Conservation (phyloP, 2,329 filamentous ascomycete species). For the Lachnellula arida region DNA sequence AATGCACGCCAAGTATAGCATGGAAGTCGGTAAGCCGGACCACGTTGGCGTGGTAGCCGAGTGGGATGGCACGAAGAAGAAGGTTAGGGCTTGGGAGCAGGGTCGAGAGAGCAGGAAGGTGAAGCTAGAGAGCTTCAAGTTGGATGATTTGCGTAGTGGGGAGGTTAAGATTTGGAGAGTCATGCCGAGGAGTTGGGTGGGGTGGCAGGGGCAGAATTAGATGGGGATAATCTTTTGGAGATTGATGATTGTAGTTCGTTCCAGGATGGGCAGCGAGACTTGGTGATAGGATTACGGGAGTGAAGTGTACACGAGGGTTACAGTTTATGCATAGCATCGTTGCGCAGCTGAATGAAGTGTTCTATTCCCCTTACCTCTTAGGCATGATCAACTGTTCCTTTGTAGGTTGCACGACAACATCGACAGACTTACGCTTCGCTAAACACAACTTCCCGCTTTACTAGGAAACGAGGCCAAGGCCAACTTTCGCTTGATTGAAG, state of each 20-base stretch:
- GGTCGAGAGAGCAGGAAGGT: slow-evolving; percentile 90
- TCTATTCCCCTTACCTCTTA: not conserved
- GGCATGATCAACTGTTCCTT: no score
- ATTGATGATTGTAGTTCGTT: not conserved
- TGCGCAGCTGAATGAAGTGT: not conserved
- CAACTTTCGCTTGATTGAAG: no score
- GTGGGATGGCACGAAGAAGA: slow-evolving; percentile 98
- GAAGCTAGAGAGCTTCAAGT: slow-evolving; percentile 87
- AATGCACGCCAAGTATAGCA: slow-evolving; percentile 90
- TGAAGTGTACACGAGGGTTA: slow-evolving; percentile 10
- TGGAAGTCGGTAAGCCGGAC: slow-evolving; percentile 79
- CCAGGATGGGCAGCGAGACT: not conserved
- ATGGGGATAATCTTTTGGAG: not conserved
- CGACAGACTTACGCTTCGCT: no score
- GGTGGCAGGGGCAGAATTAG: slow-evolving; percentile 68
- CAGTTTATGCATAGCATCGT: slow-evolving; percentile 19
- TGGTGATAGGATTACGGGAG: not conserved
- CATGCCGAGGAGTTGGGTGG: slow-evolving; percentile 87
- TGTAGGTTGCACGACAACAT: no score
- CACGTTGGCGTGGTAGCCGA: slow-evolving; percentile 91
- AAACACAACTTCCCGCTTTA: no score
- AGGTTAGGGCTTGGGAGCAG: slow-evolving; percentile 93
- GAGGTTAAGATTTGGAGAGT: slow-evolving; percentile 98
- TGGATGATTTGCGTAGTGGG: slow-evolving; percentile 85
- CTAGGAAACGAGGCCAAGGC: no score